Evolutionary conservation across 257 asterid species (phyloP), one percentile per base, ranked within the genome.

Genomic region (Scutellaria minor): DNA sequence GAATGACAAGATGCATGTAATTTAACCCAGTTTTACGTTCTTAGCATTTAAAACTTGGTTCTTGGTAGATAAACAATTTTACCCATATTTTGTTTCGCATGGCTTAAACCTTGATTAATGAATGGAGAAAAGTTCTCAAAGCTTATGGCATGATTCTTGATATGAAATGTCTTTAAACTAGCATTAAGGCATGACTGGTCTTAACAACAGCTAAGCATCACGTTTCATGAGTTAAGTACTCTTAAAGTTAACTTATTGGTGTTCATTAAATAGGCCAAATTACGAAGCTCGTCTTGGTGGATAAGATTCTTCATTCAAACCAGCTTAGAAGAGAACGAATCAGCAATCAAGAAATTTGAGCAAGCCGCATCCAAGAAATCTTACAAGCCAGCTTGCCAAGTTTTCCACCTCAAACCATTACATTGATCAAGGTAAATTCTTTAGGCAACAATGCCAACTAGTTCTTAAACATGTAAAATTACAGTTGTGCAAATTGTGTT

Each of bases 211-310:
- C 48, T 56, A 12, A 46, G 56, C 24, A 18, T 6, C 68, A 50
- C 35, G 39, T 45, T 64, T 73, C 64, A 31, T 12, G 35, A n/a
- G 24, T 44, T 69, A 15, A 72, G 15, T 55, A 59, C 54, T 50
- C 57, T 51, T 39, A 22, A 51, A 62, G 8, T 40, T 2, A 56
- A 9, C 39, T 39, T 56, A 39, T 14, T n/a, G 39, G 44, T 58
- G 31, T 51, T 45, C 27, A 9, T 77, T 41, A 3, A 76, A 46
- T 56, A 91, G 97, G 98, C 97, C 5, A 93, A 90, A 79, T 75
- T 80, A 81, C 88, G 97, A 73, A 90, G 93, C 81, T 75, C 96
- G 1, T 53, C 94, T 54, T 93, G 98, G 98, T 93, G 98, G 98
- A 76, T 77, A 18, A 80, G 91, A 14, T 89, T 93, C 72, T 93